Evolutionary conservation across 2,329 filamentous ascomycete genomes (phyloP).

Genomic region (Paracorniculantispora psalliotae): DNA sequence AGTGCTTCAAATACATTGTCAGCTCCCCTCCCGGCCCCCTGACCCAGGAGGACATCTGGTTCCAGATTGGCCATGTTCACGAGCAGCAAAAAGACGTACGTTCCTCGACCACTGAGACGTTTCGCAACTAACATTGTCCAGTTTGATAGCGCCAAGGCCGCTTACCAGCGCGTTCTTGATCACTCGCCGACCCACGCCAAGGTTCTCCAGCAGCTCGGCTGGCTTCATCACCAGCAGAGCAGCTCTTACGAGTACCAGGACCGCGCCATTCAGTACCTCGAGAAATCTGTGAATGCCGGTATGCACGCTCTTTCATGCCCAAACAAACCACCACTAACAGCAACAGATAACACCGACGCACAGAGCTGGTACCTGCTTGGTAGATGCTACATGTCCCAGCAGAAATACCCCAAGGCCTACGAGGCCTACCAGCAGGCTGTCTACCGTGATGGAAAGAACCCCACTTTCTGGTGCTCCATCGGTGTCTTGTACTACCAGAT

Average conservation of each 20-base stretch:
- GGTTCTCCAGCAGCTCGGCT: conserved; percentile 94
- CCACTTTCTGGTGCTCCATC: conserved; percentile 99
- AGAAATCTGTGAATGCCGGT: conserved; percentile 94
- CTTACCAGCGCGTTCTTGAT: conserved; percentile 89
- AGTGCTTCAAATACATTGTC: conserved; percentile 99
- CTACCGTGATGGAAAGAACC: conserved; percentile 94
- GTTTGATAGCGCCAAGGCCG: conserved; percentile 90
- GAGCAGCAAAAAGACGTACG: conserved; percentile 98
- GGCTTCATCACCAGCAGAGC: conserved; percentile 96
- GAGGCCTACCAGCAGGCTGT: conserved; percentile 98
- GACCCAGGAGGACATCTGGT: conserved; percentile 98
- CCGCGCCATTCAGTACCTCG: conserved; percentile 91
- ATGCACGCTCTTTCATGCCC: conserved; percentile 29
- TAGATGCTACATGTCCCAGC: conserved; percentile 98
- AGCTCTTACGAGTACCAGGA: conserved; percentile 88
- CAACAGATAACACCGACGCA: conserved; percentile 80
- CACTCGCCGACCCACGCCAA: conserved; percentile 95
- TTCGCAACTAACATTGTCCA: conserved; percentile 42
- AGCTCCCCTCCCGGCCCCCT: conserved; percentile 84
- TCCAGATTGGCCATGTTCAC: conserved; percentile 97
- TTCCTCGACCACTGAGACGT: conserved; percentile 18
- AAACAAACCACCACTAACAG: conserved; percentile 23
- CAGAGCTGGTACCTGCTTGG: conserved; percentile 99
- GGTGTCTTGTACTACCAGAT: conserved; percentile 99
- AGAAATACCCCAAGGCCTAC: conserved; percentile 97